Evolutionary conservation across 2,329 filamentous ascomycete species (phyloP).

Genomic region (Massarina eburnea): DNA sequence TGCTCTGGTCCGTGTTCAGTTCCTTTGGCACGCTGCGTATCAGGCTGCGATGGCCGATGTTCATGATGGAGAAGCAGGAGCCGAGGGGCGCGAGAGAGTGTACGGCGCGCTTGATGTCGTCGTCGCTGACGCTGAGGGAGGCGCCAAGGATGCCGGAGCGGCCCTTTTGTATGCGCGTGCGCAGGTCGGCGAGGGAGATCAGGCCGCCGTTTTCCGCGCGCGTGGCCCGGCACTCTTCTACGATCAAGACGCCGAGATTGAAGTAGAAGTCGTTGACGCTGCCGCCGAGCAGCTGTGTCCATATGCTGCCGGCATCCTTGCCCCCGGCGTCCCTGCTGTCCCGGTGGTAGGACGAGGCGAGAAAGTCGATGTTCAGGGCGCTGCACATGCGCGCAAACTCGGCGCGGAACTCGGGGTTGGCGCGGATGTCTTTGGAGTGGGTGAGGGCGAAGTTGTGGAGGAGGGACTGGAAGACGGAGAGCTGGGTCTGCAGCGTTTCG

Average conservation of each 20-base stretch:
- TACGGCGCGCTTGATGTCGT: constrained; percentile 89
- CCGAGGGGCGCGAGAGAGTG: constrained; percentile 84
- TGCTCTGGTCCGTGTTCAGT: constrained; percentile 90
- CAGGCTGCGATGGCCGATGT: constrained; percentile 80
- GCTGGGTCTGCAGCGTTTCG: constrained; percentile 84
- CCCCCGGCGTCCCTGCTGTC: constrained; percentile 52
- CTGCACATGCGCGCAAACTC: constrained; percentile 99
- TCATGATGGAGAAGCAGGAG: constrained; percentile 81
- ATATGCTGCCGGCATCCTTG: constrained; percentile 67
- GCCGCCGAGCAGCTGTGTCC: constrained; percentile 88
- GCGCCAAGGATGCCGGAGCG: constrained; percentile 69
- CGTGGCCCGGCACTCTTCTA: constrained; percentile 87
- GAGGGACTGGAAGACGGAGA: constrained; percentile 92
- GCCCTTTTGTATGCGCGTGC: constrained; percentile 71
- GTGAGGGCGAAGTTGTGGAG: constrained; percentile 94
- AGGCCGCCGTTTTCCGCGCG: constrained; percentile 89
- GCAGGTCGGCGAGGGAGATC: constrained; percentile 79
- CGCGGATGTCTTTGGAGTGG: constrained; percentile 93
- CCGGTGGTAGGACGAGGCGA: constrained; percentile 58
- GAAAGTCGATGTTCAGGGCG: constrained; percentile 92
- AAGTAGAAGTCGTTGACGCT: constrained; percentile 99
- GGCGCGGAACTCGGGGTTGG: constrained; percentile 89
- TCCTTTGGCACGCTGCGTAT: constrained; percentile 94
- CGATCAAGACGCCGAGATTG: constrained; percentile 91
- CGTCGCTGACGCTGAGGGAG: constrained; percentile 74